phyloP scores from a whole-genome alignment of 768 basidiomycete species.

The Russula dissimulans region DNA sequence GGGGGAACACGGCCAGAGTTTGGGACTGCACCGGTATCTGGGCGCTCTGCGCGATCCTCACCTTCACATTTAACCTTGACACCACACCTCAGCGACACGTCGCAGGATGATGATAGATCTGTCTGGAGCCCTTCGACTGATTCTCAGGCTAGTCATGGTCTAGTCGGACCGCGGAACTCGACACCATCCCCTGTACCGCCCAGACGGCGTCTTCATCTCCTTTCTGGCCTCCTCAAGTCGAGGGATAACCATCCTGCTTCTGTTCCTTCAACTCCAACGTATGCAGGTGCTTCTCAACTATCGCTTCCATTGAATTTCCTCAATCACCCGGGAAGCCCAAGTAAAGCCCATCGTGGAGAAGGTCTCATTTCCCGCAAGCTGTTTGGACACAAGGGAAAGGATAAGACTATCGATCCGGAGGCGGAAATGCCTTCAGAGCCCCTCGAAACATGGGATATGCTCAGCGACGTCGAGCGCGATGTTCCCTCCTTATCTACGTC shows the following conservation, averaged over 20 bases:
- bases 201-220: constrained; percentile 16
- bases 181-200: constrained; percentile 12
- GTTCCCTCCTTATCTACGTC: not conserved
- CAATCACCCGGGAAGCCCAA: constrained; percentile 13
- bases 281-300: constrained; percentile 16
- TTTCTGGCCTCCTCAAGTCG: constrained; percentile 11
- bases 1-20: not conserved
- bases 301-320: constrained; percentile 17
- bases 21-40: not conserved
- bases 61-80: constrained; percentile 16
- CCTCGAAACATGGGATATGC: constrained; percentile 18
- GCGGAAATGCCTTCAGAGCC: constrained; percentile 8
- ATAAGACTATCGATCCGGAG: constrained; percentile 3
- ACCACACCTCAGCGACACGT: not conserved
- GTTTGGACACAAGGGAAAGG: constrained; percentile 20
- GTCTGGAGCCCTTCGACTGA: constrained; percentile 14
- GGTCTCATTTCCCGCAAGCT: constrained; percentile 13
- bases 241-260: constrained; percentile 17
- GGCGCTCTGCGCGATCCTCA: constrained; percentile 7
- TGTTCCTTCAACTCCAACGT: constrained; percentile 18
- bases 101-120: constrained; percentile 11
- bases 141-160: constrained; percentile 3
- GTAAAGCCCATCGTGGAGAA: constrained; percentile 11
- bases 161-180: not conserved
- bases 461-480: constrained; percentile 14